Base-by-base conservation (phyloP, 148 eudicot species). In the Selenicereus undatus region DNA sequence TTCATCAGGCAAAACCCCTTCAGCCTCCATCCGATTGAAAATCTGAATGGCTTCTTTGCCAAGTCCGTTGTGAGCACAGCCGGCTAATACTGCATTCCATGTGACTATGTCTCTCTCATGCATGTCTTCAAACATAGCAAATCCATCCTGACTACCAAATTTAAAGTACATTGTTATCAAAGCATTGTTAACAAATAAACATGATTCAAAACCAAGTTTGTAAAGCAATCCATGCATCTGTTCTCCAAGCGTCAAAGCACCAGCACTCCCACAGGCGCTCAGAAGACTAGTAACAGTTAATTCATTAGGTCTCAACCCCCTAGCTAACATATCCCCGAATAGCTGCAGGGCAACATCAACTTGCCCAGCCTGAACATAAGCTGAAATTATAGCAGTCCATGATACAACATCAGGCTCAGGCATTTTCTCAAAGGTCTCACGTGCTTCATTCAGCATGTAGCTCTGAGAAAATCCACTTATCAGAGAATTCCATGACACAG, bases 11-110 rank as follows among this genome's bases (percentile, higher is more conserved):
- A 80, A 70, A 75, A 87, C 51, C 21, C 76, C 76, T 54, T 80
- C 79, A 52, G 64, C 82, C 77, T 83, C 76, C 90, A 88, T 88
- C 79, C 81, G 83, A 39, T 27, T 76, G 45, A 88, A 88, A 65
- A 76, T 62, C n/a, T 69, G 58, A 22, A 81, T 26, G 64, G 88
- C 85, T 70, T 83, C 83, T 71, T 83, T 80, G 9, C 86, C 90
- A 54, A 85, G 71, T 68, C 90, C 90, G 35, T 88, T 85, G 32
- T 88, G 86, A 66, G 86, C 88, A 73, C 88, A 88, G 2, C 90
- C 90, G 62, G 88, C 90, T 75, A 88, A 79, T 50, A 82, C 84
- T 43, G 90, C 88, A 79, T 88, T 86, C 88, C 85, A 84, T 68
- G 88, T 79, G 58, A 86, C 65, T 29, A 77, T 80, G 73, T 88